Evolutionary conservation across 164 flowering plant genomes (phyloP).

Genomic region (Vitis cinerea): DNA sequence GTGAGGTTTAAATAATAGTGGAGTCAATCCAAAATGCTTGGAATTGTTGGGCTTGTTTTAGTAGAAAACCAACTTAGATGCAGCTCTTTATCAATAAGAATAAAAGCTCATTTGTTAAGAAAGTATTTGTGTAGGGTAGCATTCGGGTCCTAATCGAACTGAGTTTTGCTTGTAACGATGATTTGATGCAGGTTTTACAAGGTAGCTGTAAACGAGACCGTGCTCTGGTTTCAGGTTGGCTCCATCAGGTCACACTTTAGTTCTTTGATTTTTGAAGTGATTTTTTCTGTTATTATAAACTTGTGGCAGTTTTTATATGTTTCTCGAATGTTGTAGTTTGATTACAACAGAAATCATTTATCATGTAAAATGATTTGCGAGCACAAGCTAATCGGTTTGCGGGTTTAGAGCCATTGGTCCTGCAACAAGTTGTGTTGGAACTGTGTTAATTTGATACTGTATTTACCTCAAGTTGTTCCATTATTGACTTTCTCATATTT

Average conservation of each 20-base stretch:
- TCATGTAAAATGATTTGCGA: no score
- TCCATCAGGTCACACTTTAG: constrained; percentile 64
- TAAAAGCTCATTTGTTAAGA: no score
- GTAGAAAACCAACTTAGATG: no score
- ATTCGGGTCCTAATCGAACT: neutral
- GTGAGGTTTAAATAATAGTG: no score
- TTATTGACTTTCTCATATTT: constrained; percentile 11
- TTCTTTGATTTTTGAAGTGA: constrained; percentile 17
- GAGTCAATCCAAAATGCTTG: no score
- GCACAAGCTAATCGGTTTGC: neutral
- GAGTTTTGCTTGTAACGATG: no score
- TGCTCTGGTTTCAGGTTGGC: constrained; percentile 99
- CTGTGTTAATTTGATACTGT: neutral
- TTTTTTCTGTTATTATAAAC: neutral
- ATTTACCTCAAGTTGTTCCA: neutral
- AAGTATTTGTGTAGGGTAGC: no score
- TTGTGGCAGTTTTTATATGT: neutral
- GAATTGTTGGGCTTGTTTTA: no score
- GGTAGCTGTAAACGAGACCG: constrained; percentile 61
- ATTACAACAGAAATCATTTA: no score
- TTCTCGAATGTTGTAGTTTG: no score
- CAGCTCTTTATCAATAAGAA: no score
- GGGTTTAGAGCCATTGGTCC: neutral
- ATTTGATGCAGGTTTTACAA: constrained; percentile 63
- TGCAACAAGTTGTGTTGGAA: neutral